phyloP scores from a whole-genome alignment of 768 basidiomycete species.

The Paxillus rubicundulus region DNA sequence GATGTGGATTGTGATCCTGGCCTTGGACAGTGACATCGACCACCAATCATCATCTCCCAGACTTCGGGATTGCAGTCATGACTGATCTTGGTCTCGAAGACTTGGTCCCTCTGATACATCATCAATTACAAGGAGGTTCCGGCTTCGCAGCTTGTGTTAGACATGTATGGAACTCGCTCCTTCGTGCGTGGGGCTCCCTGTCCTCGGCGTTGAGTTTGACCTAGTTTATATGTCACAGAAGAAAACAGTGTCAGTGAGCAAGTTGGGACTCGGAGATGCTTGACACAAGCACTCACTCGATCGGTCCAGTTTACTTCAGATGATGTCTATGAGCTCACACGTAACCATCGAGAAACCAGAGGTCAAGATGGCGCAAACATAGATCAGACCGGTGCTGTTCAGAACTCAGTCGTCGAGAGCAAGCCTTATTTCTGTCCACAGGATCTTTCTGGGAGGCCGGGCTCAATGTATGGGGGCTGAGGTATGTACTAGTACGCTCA shows the following conservation, averaged over 20 bases:
- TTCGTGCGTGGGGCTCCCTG: slow-evolving; percentile 45
- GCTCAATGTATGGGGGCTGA: slow-evolving; percentile 79
- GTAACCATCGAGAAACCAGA: slow-evolving; percentile 50
- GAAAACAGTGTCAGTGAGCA: slow-evolving; percentile 44
- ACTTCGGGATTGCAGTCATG: slow-evolving; percentile 38
- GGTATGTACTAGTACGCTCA: slow-evolving; percentile 47
- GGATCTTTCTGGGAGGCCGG: slow-evolving; percentile 84
- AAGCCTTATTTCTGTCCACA: slow-evolving; percentile 24
- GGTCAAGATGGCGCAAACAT: slow-evolving; percentile 37
- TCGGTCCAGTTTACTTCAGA: slow-evolving; percentile 66
- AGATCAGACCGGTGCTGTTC: slow-evolving; percentile 73
- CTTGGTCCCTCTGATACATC: slow-evolving; percentile 62
- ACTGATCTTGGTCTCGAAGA: slow-evolving; percentile 46
- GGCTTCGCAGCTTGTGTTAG: slow-evolving; percentile 87
- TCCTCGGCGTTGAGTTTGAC: slow-evolving; percentile 30
- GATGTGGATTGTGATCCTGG: background rate
- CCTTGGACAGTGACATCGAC: slow-evolving; percentile 8
- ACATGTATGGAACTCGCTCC: slow-evolving; percentile 76
- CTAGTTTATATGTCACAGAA: slow-evolving; percentile 30
- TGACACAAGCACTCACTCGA: slow-evolving; percentile 10
- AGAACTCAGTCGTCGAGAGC: background rate
- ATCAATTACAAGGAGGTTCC: slow-evolving; percentile 64
- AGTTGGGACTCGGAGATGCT: background rate
- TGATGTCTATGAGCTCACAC: slow-evolving; percentile 74
- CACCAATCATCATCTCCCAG: slow-evolving; percentile 2